These are phyloP conservation scores for Chytridium lagenaria DNA, from an alignment of 371 early-diverging fungal species.

Conservation along the genomic window DNA sequence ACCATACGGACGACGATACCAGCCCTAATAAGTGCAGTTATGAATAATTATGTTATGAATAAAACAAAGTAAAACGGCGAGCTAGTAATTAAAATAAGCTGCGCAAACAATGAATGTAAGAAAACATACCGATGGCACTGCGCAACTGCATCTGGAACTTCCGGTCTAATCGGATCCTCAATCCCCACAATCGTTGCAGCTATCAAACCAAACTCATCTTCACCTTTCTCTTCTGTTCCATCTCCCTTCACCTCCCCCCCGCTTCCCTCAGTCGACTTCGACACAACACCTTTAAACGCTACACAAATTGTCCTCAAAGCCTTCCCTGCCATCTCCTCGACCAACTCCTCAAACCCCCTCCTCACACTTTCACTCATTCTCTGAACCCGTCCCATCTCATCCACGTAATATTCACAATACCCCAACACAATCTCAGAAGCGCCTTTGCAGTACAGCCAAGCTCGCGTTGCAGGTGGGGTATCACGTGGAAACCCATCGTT, in stretches of 20 bases:
- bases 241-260: constrained; percentile 38
- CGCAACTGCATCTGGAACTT: constrained; percentile 80
- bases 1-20: constrained; percentile 87
- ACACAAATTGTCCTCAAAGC: constrained; percentile 90
- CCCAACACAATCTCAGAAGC: constrained; percentile 82
- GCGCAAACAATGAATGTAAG: constrained; percentile 57
- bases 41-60: no score
- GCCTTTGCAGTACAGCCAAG: constrained; percentile 74
- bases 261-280: constrained; percentile 48
- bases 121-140: constrained; percentile 60
- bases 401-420: constrained; percentile 41
- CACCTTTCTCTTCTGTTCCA: constrained; percentile 47
- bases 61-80: no score
- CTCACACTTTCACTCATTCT: constrained; percentile 46
- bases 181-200: constrained; percentile 89
- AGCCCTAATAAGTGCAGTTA: constrained; percentile 61
- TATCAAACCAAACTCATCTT: constrained; percentile 60
- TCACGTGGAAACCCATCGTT: no score
- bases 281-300: constrained; percentile 75
- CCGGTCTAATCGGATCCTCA: constrained; percentile 90
- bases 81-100: no score
- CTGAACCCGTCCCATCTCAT: constrained; percentile 31
- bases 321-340: constrained; percentile 76
- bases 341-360: constrained; percentile 59
- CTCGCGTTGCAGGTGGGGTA: no score